Conservation (phyloP, 148 eudicot species). For the Chenopodium quinoa region DNA sequence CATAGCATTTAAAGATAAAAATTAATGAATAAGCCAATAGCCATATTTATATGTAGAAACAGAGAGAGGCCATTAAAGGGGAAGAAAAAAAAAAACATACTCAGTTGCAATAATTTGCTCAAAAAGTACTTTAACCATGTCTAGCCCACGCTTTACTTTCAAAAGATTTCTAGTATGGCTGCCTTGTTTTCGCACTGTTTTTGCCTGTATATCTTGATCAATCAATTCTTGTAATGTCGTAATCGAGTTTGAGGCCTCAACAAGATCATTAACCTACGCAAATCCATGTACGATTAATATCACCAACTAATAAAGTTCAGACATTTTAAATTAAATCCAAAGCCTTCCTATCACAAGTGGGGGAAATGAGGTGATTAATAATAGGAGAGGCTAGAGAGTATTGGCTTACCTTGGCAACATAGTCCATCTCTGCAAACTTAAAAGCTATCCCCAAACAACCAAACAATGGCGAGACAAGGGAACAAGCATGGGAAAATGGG, state of each 20-base stretch:
- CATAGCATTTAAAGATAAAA: neutral
- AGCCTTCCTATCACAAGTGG: neutral
- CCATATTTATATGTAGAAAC: too few relatives aligned
- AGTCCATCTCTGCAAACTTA: constrained; percentile 92
- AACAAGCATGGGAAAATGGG: constrained; percentile 74
- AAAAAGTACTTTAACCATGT: constrained; percentile 86
- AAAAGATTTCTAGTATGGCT: constrained; percentile 90
- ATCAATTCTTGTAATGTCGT: constrained; percentile 49
- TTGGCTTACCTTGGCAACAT: constrained; percentile 66
- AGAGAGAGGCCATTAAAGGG: neutral
- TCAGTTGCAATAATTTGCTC: constrained; percentile 72
- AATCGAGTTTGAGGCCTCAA: constrained; percentile 59
- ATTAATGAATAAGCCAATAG: too few relatives aligned
- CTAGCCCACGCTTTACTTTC: constrained; percentile 87
- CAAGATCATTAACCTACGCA: constrained; percentile 68
- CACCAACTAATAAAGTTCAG: neutral
- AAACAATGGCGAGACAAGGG: constrained; percentile 89
- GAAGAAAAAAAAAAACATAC: constrained; percentile 37
- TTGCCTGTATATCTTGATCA: constrained; percentile 55
- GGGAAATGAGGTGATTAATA: neutral
- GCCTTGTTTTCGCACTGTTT: constrained; percentile 62
- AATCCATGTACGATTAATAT: neutral
- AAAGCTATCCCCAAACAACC: constrained; percentile 91
- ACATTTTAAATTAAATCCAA: neutral
- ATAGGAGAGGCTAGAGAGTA: neutral